Base-by-base conservation (phyloP, 148 eudicot genomes). In the Limonium bicolor region DNA sequence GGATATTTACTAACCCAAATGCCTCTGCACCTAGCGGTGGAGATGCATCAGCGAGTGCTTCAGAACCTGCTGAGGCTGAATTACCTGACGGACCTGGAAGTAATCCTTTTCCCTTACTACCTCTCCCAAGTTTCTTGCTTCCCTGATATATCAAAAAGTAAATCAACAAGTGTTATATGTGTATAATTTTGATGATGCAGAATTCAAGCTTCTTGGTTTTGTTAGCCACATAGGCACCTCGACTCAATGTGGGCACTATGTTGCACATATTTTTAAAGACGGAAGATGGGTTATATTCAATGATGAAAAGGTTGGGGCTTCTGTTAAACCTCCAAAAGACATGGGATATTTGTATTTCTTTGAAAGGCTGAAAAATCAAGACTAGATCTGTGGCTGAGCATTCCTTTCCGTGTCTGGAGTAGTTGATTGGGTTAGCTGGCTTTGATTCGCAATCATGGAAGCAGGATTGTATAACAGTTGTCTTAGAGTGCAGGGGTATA, bases 141-240 rank as follows among this genome's bases (percentile, higher is more conserved):
- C n/a, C n/a, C n/a, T n/a, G n/a, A n/a, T n/a, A n/a, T n/a, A n/a
- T n/a, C n/a, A n/a, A n/a, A n/a, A n/a, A n/a, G n/a, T n/a, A n/a
- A n/a, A n/a, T n/a, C n/a, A n/a, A n/a, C n/a, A n/a, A n/a, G n/a
- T n/a, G n/a, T n/a, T n/a, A n/a, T n/a, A n/a, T 10, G 51, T 27
- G 9, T 22, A 39, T 24, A 32, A 24, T 13, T 44, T 15, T 51
- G 20, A 36, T 18, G 48, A 5, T 39, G 49, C 87, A 88, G 97
- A 40, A 51, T 88, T 80, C 66, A 72, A 60, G 61, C 87, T 88
- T 41, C 62, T 77, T 40, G 97, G 97, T 27, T 52, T 88, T 33
- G 81, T 84, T 58, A 84, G 95, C 58, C 97, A 88, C 69, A 88
- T 88, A 25, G 95, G 97, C 38, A 83, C 97, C 12, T 88, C 97